phyloP scores from a whole-genome alignment of 495 filamentous ascomycete genomes.

The Tuber indicum region DNA sequence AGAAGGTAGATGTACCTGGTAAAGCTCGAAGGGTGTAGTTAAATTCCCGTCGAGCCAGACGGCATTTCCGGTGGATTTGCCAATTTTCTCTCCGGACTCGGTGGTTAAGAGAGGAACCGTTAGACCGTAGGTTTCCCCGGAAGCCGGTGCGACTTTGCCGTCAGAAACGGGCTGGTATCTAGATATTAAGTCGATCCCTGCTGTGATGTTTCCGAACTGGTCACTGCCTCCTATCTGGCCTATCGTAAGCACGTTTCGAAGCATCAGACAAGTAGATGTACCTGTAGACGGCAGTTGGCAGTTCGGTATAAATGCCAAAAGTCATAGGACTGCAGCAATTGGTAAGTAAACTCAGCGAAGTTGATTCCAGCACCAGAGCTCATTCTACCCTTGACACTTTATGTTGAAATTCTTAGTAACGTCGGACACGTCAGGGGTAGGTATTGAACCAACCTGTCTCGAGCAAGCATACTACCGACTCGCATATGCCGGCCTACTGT shows the following conservation, averaged over 20 bases:
- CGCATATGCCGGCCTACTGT: constrained; percentile 65
- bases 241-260: not conserved
- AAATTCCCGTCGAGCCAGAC: constrained; percentile 80
- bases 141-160: constrained; percentile 21
- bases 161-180: constrained; percentile 16
- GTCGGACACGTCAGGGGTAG: not conserved
- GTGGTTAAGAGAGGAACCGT: constrained; percentile 87
- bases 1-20: constrained; percentile 53
- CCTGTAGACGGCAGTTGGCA: constrained; percentile 45
- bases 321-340: constrained; percentile 92
- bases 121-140: constrained; percentile 59
- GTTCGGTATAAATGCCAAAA: constrained; percentile 74
- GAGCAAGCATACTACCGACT: constrained; percentile 75
- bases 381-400: constrained; percentile 75
- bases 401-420: not conserved
- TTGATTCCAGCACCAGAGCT: constrained; percentile 80
- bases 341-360: constrained; percentile 87
- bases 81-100: constrained; percentile 79
- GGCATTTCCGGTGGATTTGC: constrained; percentile 90
- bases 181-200: constrained; percentile 71
- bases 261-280: constrained; percentile 1
- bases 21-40: constrained; percentile 78
- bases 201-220: constrained; percentile 92
- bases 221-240: constrained; percentile 91
- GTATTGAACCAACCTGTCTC: constrained; percentile 67